Conservation (phyloP, 1,284 basidiomycete genomes). For the Melampsora larici-populina region DNA sequence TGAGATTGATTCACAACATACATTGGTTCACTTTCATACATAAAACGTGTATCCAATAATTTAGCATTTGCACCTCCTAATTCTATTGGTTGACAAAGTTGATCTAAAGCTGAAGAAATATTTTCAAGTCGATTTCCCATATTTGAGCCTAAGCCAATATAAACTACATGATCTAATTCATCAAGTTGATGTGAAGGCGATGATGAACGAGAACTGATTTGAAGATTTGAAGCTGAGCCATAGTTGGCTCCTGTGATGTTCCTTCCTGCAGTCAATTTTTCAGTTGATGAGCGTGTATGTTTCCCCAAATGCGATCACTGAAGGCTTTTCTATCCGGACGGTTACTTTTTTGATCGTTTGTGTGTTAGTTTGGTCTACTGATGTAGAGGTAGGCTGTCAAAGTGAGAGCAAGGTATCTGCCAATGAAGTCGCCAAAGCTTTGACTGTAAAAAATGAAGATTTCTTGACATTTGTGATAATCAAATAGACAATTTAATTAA, state of each 20-base stretch:
- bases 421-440: not conserved
- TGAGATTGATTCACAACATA: slow-evolving; percentile 84
- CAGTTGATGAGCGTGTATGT: not conserved
- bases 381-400: not conserved
- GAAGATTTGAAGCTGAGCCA: too few relatives aligned
- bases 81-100: not conserved
- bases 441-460: not conserved
- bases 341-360: not conserved
- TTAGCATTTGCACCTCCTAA: slow-evolving; percentile 51
- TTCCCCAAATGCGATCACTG: not conserved
- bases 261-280: too few relatives aligned
- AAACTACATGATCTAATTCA: slow-evolving; percentile 6
- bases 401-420: not conserved
- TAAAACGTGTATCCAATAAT: slow-evolving; percentile 76
- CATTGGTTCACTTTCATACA: slow-evolving; percentile 95
- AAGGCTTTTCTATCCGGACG: not conserved
- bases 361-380: not conserved
- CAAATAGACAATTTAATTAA: too few relatives aligned
- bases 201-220: not conserved
- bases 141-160: slow-evolving; percentile 32
- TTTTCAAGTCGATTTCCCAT: slow-evolving; percentile 13
- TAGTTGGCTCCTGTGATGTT: too few relatives aligned
- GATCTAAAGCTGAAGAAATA: slow-evolving; percentile 2
- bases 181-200: not conserved
- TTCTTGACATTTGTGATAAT: not conserved